Percentiles rank a stretch among this genome's conserved stretches.
Evolutionary conservation across 495 filamentous ascomycete genomes (phyloP).

Genomic region (Ramalina peruviana): DNA sequence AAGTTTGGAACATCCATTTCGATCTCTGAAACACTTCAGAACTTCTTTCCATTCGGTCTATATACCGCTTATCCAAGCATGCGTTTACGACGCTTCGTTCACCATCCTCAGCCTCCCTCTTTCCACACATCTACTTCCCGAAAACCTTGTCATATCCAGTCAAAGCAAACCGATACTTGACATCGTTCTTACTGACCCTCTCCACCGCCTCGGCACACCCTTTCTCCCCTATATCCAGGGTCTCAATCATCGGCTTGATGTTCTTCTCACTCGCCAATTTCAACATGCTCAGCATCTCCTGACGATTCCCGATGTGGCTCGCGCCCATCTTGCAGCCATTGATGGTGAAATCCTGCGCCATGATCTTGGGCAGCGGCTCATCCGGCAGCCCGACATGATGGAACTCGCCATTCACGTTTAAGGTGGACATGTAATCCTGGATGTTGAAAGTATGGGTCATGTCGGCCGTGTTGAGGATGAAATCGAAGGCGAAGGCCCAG

Average conservation of each 20-base stretch:
- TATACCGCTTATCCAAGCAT: too few relatives aligned
- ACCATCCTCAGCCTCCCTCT: too few relatives aligned
- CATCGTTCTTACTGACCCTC: conserved; percentile 56
- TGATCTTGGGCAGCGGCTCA: conserved; percentile 56
- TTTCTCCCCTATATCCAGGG: conserved; percentile 54
- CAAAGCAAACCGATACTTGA: conserved; percentile 53
- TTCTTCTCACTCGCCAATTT: conserved; percentile 69
- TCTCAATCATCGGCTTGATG: conserved; percentile 70
- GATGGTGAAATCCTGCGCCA: conserved; percentile 58
- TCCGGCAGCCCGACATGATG: conserved; percentile 77
- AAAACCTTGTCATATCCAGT: conserved; percentile 54
- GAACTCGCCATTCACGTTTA: conserved; percentile 76
- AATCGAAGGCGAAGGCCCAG: conserved; percentile 51
- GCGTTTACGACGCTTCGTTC: too few relatives aligned
- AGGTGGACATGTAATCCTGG: conserved; percentile 54
- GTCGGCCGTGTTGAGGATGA: conserved; percentile 62
- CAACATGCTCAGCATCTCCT: conserved; percentile 74
- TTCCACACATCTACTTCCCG: neutral
- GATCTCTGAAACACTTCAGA: too few relatives aligned
- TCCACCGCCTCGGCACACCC: conserved; percentile 53
- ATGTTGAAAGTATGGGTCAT: conserved; percentile 56
- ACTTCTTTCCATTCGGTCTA: too few relatives aligned
- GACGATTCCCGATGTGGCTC: conserved; percentile 67
- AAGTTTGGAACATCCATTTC: too few relatives aligned
- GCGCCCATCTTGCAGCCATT: conserved; percentile 73